phyloP scores from a whole-genome alignment of 2,329 filamentous ascomycete genomes.

The Neospermospora avenae region DNA sequence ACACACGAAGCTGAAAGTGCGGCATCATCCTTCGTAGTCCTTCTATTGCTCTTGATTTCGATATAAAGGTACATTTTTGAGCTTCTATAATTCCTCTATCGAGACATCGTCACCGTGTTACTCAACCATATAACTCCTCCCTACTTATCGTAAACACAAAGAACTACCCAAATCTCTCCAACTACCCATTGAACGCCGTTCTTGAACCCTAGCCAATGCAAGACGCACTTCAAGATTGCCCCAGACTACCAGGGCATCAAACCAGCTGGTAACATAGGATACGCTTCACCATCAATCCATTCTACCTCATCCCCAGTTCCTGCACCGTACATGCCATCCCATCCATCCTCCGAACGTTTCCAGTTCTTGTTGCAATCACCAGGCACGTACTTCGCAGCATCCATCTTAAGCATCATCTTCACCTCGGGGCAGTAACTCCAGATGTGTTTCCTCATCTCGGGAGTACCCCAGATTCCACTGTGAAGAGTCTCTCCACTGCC shows the following conservation, averaged over 20 bases:
- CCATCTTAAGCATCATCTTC: conserved; percentile 55
- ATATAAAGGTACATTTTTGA: neutral
- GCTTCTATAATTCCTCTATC: neutral
- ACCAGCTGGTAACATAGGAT: conserved; percentile 32
- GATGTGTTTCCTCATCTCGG: conserved; percentile 46
- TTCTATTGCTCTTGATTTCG: neutral
- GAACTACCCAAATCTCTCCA: neutral
- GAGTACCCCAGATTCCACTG: conserved; percentile 47
- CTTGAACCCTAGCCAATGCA: neutral
- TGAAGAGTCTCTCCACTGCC: conserved; percentile 46
- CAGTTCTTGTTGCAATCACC: conserved; percentile 45
- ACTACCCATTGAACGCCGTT: neutral
- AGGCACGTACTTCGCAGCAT: conserved; percentile 48
- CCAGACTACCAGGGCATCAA: conserved; percentile 31
- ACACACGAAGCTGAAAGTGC: too few species aligned
- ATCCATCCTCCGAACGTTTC: conserved; percentile 39
- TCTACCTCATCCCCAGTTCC: conserved; percentile 21
- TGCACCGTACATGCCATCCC: conserved; percentile 21
- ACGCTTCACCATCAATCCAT: conserved; percentile 33
- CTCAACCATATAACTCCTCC: neutral
- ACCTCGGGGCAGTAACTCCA: conserved; percentile 58
- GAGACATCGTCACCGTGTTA: conserved; percentile 4
- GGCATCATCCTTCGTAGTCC: too few species aligned
- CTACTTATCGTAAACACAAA: neutral
- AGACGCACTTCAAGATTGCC: neutral